Evolutionary conservation across 768 basidiomycete species (phyloP), one percentile per base, ranked within the genome.

Genomic region (Mycena pura): DNA sequence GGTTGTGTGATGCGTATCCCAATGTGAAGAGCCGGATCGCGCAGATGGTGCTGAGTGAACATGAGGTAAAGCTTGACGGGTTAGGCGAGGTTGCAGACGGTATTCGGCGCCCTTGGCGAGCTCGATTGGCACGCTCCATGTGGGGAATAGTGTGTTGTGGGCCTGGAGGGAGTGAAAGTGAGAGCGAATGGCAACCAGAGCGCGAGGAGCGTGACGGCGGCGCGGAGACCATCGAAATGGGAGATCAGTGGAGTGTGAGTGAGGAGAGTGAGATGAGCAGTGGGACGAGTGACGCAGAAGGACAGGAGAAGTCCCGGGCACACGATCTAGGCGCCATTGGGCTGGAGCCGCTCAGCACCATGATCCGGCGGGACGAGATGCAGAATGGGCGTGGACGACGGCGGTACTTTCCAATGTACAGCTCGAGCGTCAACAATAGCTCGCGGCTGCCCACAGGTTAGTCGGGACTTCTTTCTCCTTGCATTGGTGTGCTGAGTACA

Each of bases 311-410:
- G n/a, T n/a, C n/a, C n/a, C n/a, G n/a, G n/a, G n/a, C n/a, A 29
- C 57, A 45, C 45, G 36, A 46, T 47, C 39, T 61, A 21, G 90
- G 90, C n/a, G 65, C 68, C 7, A 88, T 92, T 49, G 83, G 88
- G 17, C 89, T 92, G 64, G 90, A 92, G 67, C 85, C 89, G 7
- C 77, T 92, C 39, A 83, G 85, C 50, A 76, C 83, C 17, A 90
- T 91, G 87, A 91, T 92, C 67, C 82, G 86, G 36, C 86, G 87
- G 50, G 91, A 92, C 63, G 91, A 92, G 72, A 74, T 84, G 61
- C 87, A 54, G n/a, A 48, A 88, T 8, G 73, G 79, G 27, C 83
- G 88, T 43, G 79, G 84, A 25, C 79, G 89, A 60, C 76, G 90
- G 60, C 80, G 82, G 50, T 83, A 83, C 66, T 82, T 81, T 62